Evolutionary conservation across 352 stramenopile species (phyloP), one percentile per base, ranked within the genome.

Genomic region (Globisporangium uncinulatum): DNA sequence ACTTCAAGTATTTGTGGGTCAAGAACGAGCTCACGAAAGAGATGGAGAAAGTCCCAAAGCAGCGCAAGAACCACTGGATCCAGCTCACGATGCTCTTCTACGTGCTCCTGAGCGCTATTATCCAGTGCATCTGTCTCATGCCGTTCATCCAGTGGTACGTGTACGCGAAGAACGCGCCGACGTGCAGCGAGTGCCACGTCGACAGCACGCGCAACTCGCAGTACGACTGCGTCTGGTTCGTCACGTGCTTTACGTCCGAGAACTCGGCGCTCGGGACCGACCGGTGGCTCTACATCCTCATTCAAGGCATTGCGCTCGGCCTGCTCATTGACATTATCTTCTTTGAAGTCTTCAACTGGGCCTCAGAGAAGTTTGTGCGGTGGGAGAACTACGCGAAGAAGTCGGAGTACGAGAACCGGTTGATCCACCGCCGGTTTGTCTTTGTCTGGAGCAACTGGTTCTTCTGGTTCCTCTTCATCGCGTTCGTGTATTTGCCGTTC

Each of bases 391-490:
- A 88, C 54, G 70, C 76, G 31, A 89, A 86, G 61, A 95, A 93
- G 62, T 90, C 83, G 13, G 83, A 95, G 42, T 84, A 91, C 59
- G 86, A 95, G 60, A 90, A 93, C 66, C 83, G 83, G 1, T 57
- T 94, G 32, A 93, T 94, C 37, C 86, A 93, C 48, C 83, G 86
- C 17, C 83, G 81, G 39, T 96, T 96, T 54, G 81, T 96, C 9
- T 96, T 96, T 51, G 84, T 94, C 37, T 96, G 86, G 86, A 93
- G 84, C 64, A 96, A 96, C 67, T 94, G 86, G 86, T 96, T 96
- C 66, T 94, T 94, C 57, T 96, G 86, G 86, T 96, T 94, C 55
- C 62, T 96, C 4, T 94, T 94, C 51, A 72, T 96, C 19, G 87
- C 86, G 24, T 96, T 96, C 56, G 80, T 96, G n/a, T 96, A 96